These are phyloP conservation scores for Ophiorrhiza pumila DNA, from an alignment of 257 asterid species.

Conservation along the genomic window DNA sequence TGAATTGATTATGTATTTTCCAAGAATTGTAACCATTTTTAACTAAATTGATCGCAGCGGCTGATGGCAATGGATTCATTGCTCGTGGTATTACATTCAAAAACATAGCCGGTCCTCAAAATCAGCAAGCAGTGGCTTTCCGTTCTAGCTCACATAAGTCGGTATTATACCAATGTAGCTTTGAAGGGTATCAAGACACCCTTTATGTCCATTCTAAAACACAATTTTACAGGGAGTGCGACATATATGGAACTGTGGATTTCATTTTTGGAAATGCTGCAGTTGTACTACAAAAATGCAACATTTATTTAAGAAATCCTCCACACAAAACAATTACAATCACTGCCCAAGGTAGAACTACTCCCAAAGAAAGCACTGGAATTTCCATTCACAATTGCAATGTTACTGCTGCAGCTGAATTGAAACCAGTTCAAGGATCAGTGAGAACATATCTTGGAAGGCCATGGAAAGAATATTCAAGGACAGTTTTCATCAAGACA, in stretches of 20 bases:
- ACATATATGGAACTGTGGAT: constrained; percentile 77
- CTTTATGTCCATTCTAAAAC: constrained; percentile 57
- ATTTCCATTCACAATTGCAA: constrained; percentile 58
- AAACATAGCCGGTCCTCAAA: constrained; percentile 66
- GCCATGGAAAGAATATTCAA: constrained; percentile 74
- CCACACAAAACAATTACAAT: constrained; percentile 61
- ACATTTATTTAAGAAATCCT: constrained; percentile 56
- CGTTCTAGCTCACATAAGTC: constrained; percentile 75
- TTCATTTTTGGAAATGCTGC: constrained; percentile 87
- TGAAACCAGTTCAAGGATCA: constrained; percentile 45
- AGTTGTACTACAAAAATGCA: constrained; percentile 72
- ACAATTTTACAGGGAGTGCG: constrained; percentile 69
- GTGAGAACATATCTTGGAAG: constrained; percentile 74
- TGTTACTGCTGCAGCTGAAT: constrained; percentile 56
- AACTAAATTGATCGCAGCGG: background rate
- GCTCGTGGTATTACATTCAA: constrained; percentile 64
- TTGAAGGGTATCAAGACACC: constrained; percentile 88
- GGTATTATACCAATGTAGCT: constrained; percentile 64
- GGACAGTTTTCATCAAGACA: constrained; percentile 64
- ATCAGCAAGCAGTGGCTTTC: constrained; percentile 85
- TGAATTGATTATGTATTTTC: too few species aligned
- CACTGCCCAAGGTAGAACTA: constrained; percentile 80
- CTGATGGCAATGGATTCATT: constrained; percentile 17
- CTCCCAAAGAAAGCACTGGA: constrained; percentile 76
- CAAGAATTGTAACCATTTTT: too few species aligned